Evolutionary conservation across 2,329 filamentous ascomycete species (phyloP).

Genomic region (Aspergillaceae sp.): DNA sequence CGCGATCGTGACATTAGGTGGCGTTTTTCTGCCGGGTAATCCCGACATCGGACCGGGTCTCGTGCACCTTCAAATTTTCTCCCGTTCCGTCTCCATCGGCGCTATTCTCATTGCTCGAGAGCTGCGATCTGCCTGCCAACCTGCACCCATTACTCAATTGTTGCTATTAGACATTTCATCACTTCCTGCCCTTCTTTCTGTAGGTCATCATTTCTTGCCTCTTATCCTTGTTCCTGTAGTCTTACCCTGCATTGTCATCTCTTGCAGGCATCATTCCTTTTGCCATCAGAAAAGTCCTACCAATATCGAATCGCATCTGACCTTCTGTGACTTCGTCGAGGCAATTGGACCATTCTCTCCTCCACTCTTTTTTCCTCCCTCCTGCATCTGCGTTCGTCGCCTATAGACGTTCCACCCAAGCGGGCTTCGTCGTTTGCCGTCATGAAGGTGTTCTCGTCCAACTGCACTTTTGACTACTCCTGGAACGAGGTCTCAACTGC

Average conservation of each 20-base stretch:
- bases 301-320: too few relatives aligned
- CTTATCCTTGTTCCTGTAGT: too few relatives aligned
- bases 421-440: slow-evolving; percentile 13
- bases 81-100: slow-evolving; percentile 1
- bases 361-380: too few relatives aligned
- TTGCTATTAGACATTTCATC: not conserved
- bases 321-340: too few relatives aligned
- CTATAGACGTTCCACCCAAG: not conserved
- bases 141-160: not conserved
- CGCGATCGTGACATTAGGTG: not conserved
- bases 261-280: too few relatives aligned
- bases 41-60: slow-evolving; percentile 13
- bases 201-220: not conserved
- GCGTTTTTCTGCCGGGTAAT: slow-evolving; percentile 12
- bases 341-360: too few relatives aligned
- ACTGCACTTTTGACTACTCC: slow-evolving; percentile 89
- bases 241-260: too few relatives aligned
- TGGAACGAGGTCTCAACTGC: slow-evolving; percentile 97
- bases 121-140: slow-evolving; percentile 7
- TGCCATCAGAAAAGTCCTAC: too few relatives aligned
- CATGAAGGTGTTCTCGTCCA: slow-evolving; percentile 95
- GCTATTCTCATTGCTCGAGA: slow-evolving; percentile 2
- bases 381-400: too few relatives aligned
- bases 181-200: not conserved
- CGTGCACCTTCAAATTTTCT: slow-evolving; percentile 9